Evolutionary conservation across 148 eudicot genomes (phyloP).

Genomic region (Drosera capensis): DNA sequence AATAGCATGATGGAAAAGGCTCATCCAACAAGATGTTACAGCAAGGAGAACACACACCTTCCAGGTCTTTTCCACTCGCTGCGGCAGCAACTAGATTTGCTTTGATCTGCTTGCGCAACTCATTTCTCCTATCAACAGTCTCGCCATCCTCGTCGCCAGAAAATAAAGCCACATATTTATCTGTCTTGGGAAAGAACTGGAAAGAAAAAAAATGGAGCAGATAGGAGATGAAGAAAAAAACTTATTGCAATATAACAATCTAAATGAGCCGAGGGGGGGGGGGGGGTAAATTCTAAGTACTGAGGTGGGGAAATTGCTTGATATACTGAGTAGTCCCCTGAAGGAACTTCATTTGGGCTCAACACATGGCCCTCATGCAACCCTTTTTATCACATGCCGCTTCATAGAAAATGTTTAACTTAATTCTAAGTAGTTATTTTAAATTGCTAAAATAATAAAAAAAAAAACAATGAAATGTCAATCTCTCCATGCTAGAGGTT

Average conservation of each 20-base stretch:
- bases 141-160: conserved; percentile 66
- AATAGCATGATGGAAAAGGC: neutral
- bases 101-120: conserved; percentile 64
- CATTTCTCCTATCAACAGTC: conserved; percentile 52
- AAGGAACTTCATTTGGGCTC: too few species aligned
- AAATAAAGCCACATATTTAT: conserved; percentile 75
- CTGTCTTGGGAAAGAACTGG: conserved; percentile 95
- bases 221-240: too few species aligned
- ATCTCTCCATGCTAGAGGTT: too few species aligned
- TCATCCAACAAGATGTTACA: neutral
- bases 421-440: too few species aligned
- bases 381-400: too few species aligned
- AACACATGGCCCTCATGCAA: too few species aligned
- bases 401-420: too few species aligned
- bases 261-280: neutral
- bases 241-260: too few species aligned
- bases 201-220: conserved; percentile 10
- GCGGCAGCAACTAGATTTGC: conserved; percentile 74
- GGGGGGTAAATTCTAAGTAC: neutral
- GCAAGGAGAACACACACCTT: conserved; percentile 34
- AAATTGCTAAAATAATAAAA: too few species aligned
- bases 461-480: too few species aligned
- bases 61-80: conserved; percentile 92
- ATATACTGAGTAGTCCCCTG: neutral
- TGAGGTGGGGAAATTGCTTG: neutral